Evolutionary conservation across 176 grass and related monocot genomes (phyloP), one percentile per base, ranked within the genome.

Genomic region (Juncus inflexus): DNA sequence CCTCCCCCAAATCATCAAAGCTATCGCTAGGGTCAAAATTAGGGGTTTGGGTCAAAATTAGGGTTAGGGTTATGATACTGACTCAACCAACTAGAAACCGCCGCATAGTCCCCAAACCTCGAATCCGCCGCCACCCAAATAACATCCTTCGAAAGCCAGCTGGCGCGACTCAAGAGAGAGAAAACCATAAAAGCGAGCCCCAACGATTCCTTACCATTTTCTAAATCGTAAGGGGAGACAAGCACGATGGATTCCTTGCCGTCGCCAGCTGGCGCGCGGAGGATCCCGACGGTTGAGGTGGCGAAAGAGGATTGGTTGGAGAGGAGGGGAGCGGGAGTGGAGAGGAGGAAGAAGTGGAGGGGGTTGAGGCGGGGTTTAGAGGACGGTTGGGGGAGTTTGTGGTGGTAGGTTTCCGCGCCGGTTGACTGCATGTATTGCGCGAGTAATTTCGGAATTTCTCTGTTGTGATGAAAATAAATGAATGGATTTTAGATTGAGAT

Each of bases 151-250:
- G 19, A 28, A 28, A 28, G 19, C 19, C 19, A 28, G 1, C 19
- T 28, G 1, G 19, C 19, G 1, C 19, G 79, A 38, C 77, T 91
- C 47, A 96, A 64, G 54, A 96, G 85, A 41, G 87, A 91, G 74
- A 96, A 91, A 52, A 91, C 67, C 70, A 87, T 91, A 80, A 96
- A 96, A 60, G 84, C n/a, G n/a, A n/a, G n/a, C n/a, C n/a, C 92
- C 74, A 96, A 74, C n/a, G n/a, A n/a, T n/a, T n/a, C n/a, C n/a
- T n/a, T n/a, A 12, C 81, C 82, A 9, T 77, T 72, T 55, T 81
- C 77, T 69, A 77, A 85, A 83, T 91, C 86, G 66, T 91, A 96
- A 73, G 92, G 92, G 78, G 81, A 88, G 58, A 96, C 87, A 41
- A 96, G 19, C 19, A 28, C 19, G 19, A 28, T 28, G 19, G 19